phyloP scores from a whole-genome alignment of 768 basidiomycete species.

The Russula earlei region DNA sequence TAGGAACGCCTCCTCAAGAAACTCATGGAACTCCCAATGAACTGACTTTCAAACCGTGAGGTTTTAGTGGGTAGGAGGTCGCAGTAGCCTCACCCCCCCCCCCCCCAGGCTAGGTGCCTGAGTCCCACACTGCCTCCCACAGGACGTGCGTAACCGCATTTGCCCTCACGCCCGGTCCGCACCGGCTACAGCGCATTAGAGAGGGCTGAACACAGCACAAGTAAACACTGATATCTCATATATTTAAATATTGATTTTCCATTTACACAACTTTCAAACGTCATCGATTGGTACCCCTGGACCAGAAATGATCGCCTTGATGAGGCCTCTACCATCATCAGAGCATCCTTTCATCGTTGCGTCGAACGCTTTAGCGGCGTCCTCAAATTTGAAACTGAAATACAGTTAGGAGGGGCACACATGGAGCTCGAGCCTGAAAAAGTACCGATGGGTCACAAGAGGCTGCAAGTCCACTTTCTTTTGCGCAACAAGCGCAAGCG shows the following conservation, averaged over 20 bases:
- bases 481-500: constrained; percentile 73
- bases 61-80: too few relatives aligned
- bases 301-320: constrained; percentile 84
- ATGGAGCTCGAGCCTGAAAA: background rate
- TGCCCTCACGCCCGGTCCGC: too few relatives aligned
- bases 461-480: constrained; percentile 83
- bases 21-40: too few relatives aligned
- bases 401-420: background rate
- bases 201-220: too few relatives aligned
- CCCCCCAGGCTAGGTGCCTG: too few relatives aligned
- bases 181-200: too few relatives aligned
- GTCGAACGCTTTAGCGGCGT: constrained; percentile 74
- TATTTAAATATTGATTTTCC: background rate
- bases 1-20: too few relatives aligned
- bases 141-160: too few relatives aligned
- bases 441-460: constrained; percentile 78
- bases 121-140: too few relatives aligned
- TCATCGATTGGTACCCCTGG: constrained; percentile 48
- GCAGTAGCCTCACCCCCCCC: too few relatives aligned
- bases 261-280: constrained; percentile 21
- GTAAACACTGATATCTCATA: background rate
- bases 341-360: constrained; percentile 75
- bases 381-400: constrained; percentile 59
- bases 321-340: constrained; percentile 76
- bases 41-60: too few relatives aligned